These are phyloP conservation scores for Colletotrichum sp. DNA, from an alignment of 2,329 filamentous ascomycete species.

Conservation along the genomic window DNA sequence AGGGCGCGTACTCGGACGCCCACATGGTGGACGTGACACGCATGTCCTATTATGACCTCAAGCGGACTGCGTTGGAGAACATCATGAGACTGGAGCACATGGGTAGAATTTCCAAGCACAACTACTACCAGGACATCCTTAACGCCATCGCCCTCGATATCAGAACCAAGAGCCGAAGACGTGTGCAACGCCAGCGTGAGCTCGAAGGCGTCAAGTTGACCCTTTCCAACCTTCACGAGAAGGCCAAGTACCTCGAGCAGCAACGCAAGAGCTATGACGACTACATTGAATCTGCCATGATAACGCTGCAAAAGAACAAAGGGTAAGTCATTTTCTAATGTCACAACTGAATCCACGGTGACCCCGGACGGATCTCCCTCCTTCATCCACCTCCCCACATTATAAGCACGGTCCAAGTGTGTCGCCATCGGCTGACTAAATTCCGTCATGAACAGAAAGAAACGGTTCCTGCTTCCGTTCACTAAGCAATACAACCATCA, in stretches of 20 bases:
- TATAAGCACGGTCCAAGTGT: constrained; percentile 19
- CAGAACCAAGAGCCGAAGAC: constrained; percentile 91
- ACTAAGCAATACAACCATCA: constrained; percentile 99
- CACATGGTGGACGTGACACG: constrained; percentile 89
- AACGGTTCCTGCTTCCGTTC: constrained; percentile 92
- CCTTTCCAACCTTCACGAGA: constrained; percentile 77
- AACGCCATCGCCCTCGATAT: constrained; percentile 98
- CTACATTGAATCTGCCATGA: constrained; percentile 98
- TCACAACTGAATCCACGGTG: not conserved
- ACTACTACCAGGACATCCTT: constrained; percentile 96
- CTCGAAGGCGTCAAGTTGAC: constrained; percentile 83
- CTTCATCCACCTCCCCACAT: not conserved
- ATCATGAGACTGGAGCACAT: constrained; percentile 87
- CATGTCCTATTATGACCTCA: constrained; percentile 90
- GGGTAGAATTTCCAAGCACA: constrained; percentile 86
- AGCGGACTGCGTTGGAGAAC: constrained; percentile 91
- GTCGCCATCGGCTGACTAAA: constrained; percentile 25
- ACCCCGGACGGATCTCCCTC: not conserved
- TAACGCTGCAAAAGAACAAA: constrained; percentile 96
- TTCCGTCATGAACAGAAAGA: constrained; percentile 64
- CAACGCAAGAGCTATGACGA: constrained; percentile 98
- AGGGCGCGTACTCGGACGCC: constrained; percentile 87
- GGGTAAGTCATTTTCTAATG: constrained; percentile 57
- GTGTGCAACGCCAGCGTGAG: constrained; percentile 90
- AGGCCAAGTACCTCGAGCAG: constrained; percentile 90